These are phyloP conservation scores for Blastocrithidia nonstop DNA, from an alignment of 208 protist species.

Conservation along the genomic window DNA sequence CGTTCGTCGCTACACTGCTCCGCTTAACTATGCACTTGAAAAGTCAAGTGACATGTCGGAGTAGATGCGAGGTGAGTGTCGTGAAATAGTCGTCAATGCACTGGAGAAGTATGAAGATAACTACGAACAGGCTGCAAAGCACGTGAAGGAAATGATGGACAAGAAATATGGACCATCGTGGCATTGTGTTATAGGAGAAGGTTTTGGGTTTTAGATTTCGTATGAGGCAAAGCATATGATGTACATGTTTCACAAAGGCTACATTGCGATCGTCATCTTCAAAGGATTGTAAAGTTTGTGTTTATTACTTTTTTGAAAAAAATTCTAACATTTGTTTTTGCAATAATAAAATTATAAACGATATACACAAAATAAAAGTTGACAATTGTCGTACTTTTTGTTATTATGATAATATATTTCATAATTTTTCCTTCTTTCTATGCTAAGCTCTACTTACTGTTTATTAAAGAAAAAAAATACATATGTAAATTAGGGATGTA, in stretches of 20 bases:
- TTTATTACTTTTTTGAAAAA: slow-evolving; percentile 1
- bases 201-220: slow-evolving; percentile 89
- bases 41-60: slow-evolving; percentile 92
- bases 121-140: slow-evolving; percentile 87
- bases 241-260: slow-evolving; percentile 90
- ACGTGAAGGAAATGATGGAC: slow-evolving; percentile 91
- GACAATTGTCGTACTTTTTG: neutral
- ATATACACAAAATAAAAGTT: neutral
- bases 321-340: slow-evolving; percentile 5
- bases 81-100: slow-evolving; percentile 89
- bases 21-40: slow-evolving; percentile 73
- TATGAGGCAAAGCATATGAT: slow-evolving; percentile 90
- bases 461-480: too few relatives aligned
- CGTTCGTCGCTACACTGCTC: slow-evolving; percentile 50
- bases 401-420: neutral
- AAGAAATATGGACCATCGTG: slow-evolving; percentile 90
- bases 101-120: slow-evolving; percentile 86
- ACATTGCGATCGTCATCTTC: slow-evolving; percentile 88
- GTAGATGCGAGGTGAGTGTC: slow-evolving; percentile 87
- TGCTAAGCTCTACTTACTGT: too few relatives aligned
- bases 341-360: neutral
- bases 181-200: slow-evolving; percentile 91
- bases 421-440: too few relatives aligned
- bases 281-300: slow-evolving; percentile 62
- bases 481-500: too few relatives aligned